These are phyloP conservation scores for Alisma plantagoaquatica DNA, from an alignment of 106 monocot genomes.

Conservation along the genomic window DNA sequence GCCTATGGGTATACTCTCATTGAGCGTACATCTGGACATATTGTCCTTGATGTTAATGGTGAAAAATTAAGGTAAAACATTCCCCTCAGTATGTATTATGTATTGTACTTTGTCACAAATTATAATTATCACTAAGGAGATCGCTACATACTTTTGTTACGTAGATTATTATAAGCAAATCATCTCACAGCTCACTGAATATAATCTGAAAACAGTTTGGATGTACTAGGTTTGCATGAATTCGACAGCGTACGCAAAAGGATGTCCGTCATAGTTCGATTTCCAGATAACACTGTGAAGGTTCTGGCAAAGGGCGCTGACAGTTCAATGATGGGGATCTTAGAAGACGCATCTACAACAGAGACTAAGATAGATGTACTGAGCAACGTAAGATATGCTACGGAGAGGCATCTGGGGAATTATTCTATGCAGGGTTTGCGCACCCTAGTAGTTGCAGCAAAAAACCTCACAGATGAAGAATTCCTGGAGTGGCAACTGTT, in stretches of 20 bases:
- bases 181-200: background rate
- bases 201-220: conserved; percentile 58
- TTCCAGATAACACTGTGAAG: conserved; percentile 72
- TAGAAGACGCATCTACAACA: conserved; percentile 14
- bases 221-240: conserved; percentile 95
- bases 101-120: background rate
- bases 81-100: background rate
- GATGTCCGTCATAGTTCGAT: conserved; percentile 96
- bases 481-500: conserved; percentile 73
- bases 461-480: conserved; percentile 60
- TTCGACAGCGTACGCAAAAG: conserved; percentile 97
- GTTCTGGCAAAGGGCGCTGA: conserved; percentile 97
- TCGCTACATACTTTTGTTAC: background rate
- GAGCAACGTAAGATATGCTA: conserved; percentile 36
- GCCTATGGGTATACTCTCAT: conserved; percentile 88
- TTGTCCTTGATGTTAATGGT: conserved; percentile 81
- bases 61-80: conserved; percentile 61
- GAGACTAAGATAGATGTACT: conserved; percentile 5
- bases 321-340: conserved; percentile 74
- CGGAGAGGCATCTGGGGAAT: conserved; percentile 52
- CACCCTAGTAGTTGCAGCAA: conserved; percentile 72
- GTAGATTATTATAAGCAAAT: background rate
- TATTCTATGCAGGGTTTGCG: conserved; percentile 81
- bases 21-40: conserved; percentile 91
- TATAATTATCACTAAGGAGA: background rate